A percentile compares a stretch with the other conserved stretches of the same genome.
Conservation (phyloP, 305 asterid species). For the Fraxinus dipetala region DNA sequence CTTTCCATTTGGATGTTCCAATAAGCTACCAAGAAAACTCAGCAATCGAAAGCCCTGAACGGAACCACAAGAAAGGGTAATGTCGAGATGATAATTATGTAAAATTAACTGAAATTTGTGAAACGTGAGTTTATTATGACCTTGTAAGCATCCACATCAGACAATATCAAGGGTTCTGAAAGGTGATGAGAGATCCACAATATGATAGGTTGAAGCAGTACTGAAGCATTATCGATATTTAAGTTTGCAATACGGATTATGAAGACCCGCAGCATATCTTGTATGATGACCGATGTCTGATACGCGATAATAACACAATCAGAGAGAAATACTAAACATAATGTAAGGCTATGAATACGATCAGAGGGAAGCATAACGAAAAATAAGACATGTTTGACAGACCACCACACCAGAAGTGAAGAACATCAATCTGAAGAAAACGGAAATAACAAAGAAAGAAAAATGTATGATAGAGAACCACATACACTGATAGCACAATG, state of each 20-base stretch:
- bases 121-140: constrained; percentile 31
- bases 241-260: constrained; percentile 71
- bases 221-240: constrained; percentile 61
- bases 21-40: constrained; percentile 59
- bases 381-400: constrained; percentile 8
- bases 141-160: constrained; percentile 78
- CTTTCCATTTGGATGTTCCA: constrained; percentile 95
- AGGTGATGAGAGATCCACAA: constrained; percentile 44
- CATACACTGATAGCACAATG: constrained; percentile 83
- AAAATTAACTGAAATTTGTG: constrained; percentile 14
- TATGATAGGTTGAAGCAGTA: constrained; percentile 63
- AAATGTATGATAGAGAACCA: constrained; percentile 10
- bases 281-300: constrained; percentile 57
- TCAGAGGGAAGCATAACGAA: not conserved
- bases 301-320: constrained; percentile 15
- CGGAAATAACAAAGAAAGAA: not conserved
- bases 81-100: constrained; percentile 20
- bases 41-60: constrained; percentile 68
- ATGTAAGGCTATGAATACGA: not conserved
- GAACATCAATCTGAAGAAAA: constrained; percentile 4
- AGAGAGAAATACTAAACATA: constrained; percentile 5
- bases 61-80: constrained; percentile 16
- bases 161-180: constrained; percentile 47
- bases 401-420: not conserved
- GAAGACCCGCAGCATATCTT: constrained; percentile 80